phyloP scores from a whole-genome alignment of 2,329 filamentous ascomycete species.

The Fusarium falciforme region DNA sequence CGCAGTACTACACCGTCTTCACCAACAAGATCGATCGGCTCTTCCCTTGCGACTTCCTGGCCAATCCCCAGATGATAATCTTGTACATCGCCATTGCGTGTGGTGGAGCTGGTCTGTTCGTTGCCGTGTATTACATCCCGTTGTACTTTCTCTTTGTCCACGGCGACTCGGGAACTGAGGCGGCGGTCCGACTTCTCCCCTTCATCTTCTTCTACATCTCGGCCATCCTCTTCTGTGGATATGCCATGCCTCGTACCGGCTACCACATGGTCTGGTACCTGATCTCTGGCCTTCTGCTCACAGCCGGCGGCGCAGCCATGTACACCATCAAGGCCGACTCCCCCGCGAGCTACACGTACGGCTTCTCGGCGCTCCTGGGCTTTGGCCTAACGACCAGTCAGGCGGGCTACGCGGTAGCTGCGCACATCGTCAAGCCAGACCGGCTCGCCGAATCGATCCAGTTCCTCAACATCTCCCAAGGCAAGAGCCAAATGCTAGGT shows the following conservation, averaged over 20 bases:
- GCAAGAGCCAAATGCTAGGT: constrained; percentile 23
- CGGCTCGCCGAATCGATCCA: constrained; percentile 21
- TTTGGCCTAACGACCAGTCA: constrained; percentile 28
- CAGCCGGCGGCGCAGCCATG: neutral
- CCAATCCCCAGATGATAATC: constrained; percentile 39
- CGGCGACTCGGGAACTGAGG: constrained; percentile 23
- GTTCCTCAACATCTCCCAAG: constrained; percentile 28
- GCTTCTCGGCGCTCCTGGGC: constrained; percentile 27
- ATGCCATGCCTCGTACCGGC: constrained; percentile 22
- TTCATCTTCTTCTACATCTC: constrained; percentile 32
- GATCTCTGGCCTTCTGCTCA: neutral
- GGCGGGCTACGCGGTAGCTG: constrained; percentile 11
- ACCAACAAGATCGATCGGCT: constrained; percentile 42
- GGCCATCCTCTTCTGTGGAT: constrained; percentile 22
- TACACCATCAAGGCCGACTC: constrained; percentile 9
- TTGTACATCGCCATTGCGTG: constrained; percentile 29
- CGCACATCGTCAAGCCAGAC: constrained; percentile 5
- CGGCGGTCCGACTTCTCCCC: constrained; percentile 33
- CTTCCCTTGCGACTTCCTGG: constrained; percentile 45
- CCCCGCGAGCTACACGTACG: constrained; percentile 31
- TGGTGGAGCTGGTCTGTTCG: constrained; percentile 18
- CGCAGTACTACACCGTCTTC: constrained; percentile 54
- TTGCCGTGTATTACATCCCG: constrained; percentile 29
- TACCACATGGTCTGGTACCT: constrained; percentile 7
- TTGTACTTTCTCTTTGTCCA: constrained; percentile 35